These are phyloP conservation scores for Penicillium brasilianum DNA, from an alignment of 2,329 filamentous ascomycete genomes.

Conservation along the genomic window DNA sequence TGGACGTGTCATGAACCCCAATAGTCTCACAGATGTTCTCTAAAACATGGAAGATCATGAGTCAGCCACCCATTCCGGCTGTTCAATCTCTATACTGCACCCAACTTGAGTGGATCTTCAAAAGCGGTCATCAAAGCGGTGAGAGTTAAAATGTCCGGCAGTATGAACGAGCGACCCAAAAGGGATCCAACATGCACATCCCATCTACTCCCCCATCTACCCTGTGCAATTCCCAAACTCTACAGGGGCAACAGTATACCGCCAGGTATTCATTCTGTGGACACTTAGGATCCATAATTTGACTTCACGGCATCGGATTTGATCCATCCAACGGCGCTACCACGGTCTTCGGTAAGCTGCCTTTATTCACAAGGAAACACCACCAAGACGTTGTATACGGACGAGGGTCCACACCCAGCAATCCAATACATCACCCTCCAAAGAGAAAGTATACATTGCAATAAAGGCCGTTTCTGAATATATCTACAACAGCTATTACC, in stretches of 20 bases:
- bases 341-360: background rate
- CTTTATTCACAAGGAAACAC: slow-evolving; percentile 2
- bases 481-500: background rate
- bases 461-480: background rate
- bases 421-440: background rate
- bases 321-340: background rate
- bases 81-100: slow-evolving; percentile 3
- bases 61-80: background rate
- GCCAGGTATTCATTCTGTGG: background rate
- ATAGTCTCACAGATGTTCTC: background rate
- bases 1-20: background rate
- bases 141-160: slow-evolving; percentile 22
- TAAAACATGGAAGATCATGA: slow-evolving; percentile 11
- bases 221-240: slow-evolving; percentile 5
- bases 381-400: slow-evolving; percentile 6
- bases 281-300: background rate
- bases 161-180: slow-evolving; percentile 27
- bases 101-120: background rate
- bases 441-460: background rate
- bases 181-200: slow-evolving; percentile 33
- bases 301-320: background rate
- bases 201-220: slow-evolving; percentile 21
- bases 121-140: slow-evolving; percentile 23
- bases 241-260: background rate
- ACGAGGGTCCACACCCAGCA: slow-evolving; percentile 1